These are phyloP conservation scores for Pleurotus tuber-regium DNA, from an alignment of 768 basidiomycete genomes.

Conservation along the genomic window DNA sequence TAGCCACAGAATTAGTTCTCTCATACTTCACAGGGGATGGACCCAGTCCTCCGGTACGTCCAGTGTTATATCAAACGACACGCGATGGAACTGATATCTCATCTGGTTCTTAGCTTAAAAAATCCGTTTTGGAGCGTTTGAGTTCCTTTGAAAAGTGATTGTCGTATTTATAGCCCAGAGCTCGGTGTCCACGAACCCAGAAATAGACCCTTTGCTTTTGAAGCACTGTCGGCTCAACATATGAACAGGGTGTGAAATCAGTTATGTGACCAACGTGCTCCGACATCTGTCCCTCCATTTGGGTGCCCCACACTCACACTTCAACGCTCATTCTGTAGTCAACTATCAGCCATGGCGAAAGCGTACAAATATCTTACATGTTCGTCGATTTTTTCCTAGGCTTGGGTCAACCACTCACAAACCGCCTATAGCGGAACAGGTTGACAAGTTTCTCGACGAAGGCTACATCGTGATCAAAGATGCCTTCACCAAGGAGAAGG, in stretches of 20 bases:
- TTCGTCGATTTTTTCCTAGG: conserved; percentile 15
- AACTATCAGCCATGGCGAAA: conserved; percentile 21
- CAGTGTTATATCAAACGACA: not conserved
- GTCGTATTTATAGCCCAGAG: not conserved
- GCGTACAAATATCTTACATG: conserved; percentile 37
- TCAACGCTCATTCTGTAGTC: not conserved
- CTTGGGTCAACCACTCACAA: not conserved
- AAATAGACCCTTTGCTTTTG: conserved; percentile 1
- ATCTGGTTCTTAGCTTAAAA: conserved; percentile 41
- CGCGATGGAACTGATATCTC: not conserved
- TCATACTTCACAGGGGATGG: conserved; percentile 74
- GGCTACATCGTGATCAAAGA: conserved; percentile 52
- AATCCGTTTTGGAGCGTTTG: conserved; percentile 42
- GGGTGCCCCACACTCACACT: not conserved
- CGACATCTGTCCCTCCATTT: conserved; percentile 8
- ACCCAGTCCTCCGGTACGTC: conserved; percentile 68
- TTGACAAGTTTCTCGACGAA: conserved; percentile 52
- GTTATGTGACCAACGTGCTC: not conserved
- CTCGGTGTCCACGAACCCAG: not conserved
- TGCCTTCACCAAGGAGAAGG: conserved; percentile 52
- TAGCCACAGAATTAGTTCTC: conserved; percentile 68
- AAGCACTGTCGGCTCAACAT: not conserved
- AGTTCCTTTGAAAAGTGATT: conserved; percentile 28
- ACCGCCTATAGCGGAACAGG: conserved; percentile 38
- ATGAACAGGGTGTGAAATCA: no score